Conservation (phyloP, 2,329 filamentous ascomycete genomes). For the Ophiostoma pallidulum region DNA sequence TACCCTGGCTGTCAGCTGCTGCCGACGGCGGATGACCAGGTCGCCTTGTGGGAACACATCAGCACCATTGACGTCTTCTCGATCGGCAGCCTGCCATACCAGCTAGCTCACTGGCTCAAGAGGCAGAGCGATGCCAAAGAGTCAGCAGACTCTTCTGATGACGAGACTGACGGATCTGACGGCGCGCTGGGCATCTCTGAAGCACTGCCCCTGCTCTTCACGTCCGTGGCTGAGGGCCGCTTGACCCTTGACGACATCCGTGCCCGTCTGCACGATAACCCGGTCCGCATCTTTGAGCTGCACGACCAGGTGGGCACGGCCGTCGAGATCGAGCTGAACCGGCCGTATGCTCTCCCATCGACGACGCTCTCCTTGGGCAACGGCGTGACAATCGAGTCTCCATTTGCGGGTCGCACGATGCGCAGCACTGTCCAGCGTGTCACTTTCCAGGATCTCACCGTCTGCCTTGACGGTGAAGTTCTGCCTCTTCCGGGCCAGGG, state of each 20-base stretch:
- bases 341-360: constrained; percentile 51
- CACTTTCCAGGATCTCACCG: constrained; percentile 63
- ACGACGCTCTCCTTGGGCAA: neutral
- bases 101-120: constrained; percentile 52
- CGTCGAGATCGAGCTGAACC: constrained; percentile 67
- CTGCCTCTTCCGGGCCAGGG: constrained; percentile 48
- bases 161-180: constrained; percentile 33
- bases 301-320: constrained; percentile 67
- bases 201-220: constrained; percentile 63
- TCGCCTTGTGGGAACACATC: constrained; percentile 65
- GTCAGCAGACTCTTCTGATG: no score
- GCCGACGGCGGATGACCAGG: constrained; percentile 59
- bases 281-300: constrained; percentile 71
- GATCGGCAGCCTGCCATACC: constrained; percentile 68
- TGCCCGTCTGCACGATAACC: constrained; percentile 63
- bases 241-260: constrained; percentile 67
- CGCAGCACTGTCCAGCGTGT: constrained; percentile 64
- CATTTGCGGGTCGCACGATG: constrained; percentile 60
- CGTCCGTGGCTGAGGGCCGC: constrained; percentile 63
- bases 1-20: constrained; percentile 58
- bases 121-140: neutral
- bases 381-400: constrained; percentile 42
- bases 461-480: constrained; percentile 63
- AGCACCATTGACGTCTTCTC: constrained; percentile 70
- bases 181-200: constrained; percentile 61